Base-by-base conservation (phyloP, 176 grass and related monocot species). In the Themeda triandra region DNA sequence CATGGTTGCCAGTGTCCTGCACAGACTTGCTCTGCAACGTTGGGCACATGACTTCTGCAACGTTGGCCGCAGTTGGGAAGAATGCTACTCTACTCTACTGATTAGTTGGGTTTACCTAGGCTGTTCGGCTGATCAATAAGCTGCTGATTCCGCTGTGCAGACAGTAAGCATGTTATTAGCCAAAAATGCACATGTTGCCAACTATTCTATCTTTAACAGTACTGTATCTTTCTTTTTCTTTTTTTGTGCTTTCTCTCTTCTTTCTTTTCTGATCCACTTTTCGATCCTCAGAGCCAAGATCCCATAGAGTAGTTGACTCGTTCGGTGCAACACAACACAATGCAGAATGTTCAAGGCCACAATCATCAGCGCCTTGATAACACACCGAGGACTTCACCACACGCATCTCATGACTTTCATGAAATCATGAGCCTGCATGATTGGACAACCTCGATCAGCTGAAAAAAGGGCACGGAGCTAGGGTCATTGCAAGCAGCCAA, bases 391-490 rank as follows among this genome's bases (percentile, higher is more conserved):
- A 31, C 56, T 84, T 84, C 33, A 45, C 21, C 64, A 44, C 31
- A 56, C 81, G 42, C 42, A 70, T 42, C 13, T 45, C 45, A 17
- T 17, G 14, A 1, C 19, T 35, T 56, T 45, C 21, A 21, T 78
- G 13, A 32, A 19, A 23, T 45, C 21, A 21, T 78, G 13, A 32
- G 24, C 18, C 46, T 44, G 33, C 10, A n/a, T n/a, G n/a, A 48
- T 79, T 67, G 15, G 15, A 46, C 37, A 42, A 27, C 15, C 25
- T 68, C n/a, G n/a, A n/a, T n/a, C 56, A 68, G 13, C 84, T 68
- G 46, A 46, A 75, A 51, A 75, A 74, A 66, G 58, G 35, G 66
- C 75, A n/a, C n/a, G n/a, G n/a, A 60, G 79, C 53, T 42, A n/a
- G n/a, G n/a, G 10, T 12, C 0, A 78, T 86, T 28, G 69, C 76